phyloP scores from a whole-genome alignment of 106 monocot genomes.

The Dioscorea alata region DNA sequence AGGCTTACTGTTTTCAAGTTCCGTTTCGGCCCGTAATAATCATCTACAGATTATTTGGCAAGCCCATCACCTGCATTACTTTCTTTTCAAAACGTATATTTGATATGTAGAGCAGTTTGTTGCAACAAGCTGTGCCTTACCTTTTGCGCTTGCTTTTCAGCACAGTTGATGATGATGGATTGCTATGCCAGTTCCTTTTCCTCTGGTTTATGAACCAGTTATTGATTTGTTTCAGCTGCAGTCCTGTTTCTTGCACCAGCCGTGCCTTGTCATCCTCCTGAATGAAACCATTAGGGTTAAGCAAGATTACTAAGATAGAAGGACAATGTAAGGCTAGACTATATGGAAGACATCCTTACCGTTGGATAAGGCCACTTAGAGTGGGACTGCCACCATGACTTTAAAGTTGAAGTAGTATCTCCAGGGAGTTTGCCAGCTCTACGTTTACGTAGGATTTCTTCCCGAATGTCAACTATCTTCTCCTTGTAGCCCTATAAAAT shows the following conservation, averaged over 20 bases:
- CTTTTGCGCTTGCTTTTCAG: conserved; percentile 70
- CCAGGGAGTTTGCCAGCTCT: conserved; percentile 51
- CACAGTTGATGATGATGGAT: conserved; percentile 46
- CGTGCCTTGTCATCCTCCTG: conserved; percentile 53
- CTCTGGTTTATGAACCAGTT: conserved; percentile 92
- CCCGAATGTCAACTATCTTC: conserved; percentile 46
- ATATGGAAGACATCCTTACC: conserved; percentile 10
- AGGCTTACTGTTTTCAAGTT: no score
- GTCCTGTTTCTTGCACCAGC: conserved; percentile 69
- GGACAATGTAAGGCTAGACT: no score
- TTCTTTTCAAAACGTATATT: no score
- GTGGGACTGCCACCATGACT: conserved; percentile 57
- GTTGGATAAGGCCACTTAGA: conserved; percentile 56
- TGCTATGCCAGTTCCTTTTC: conserved; percentile 83
- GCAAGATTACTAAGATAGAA: no score
- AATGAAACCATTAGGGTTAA: not conserved
- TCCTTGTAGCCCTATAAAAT: conserved; percentile 34
- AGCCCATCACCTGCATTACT: no score
- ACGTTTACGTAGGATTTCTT: conserved; percentile 45
- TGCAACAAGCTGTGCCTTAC: conserved; percentile 9
- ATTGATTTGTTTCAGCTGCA: conserved; percentile 82
- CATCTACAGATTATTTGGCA: no score
- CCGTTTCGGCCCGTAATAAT: no score
- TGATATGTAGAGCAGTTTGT: no score
- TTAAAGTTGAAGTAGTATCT: conserved; percentile 37